Conservation (phyloP, 164 flowering plant species). For the Dillenia turbinata region DNA sequence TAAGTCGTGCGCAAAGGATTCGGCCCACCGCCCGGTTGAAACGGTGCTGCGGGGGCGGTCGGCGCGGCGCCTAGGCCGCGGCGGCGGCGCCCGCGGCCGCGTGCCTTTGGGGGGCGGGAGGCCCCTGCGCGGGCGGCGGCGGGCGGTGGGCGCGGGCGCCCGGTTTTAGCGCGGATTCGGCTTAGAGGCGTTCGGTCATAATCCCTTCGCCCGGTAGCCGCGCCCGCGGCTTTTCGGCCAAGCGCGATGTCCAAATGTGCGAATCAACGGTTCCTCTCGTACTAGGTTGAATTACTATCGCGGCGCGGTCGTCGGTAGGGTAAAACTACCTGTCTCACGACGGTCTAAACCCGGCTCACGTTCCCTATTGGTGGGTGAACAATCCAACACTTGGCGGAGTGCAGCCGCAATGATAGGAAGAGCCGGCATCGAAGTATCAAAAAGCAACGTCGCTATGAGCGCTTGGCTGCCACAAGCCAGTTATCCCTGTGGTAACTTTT, state of each 20-base stretch:
- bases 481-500: constrained; percentile 47
- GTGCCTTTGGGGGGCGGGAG: constrained; percentile 11
- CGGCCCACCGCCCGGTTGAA: background rate
- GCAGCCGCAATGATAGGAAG: constrained; percentile 29
- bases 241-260: constrained; percentile 7
- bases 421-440: constrained; percentile 32
- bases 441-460: constrained; percentile 30
- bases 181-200: background rate
- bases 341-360: constrained; percentile 21
- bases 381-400: constrained; percentile 19
- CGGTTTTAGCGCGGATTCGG: constrained; percentile 14
- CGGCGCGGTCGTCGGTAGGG: constrained; percentile 12
- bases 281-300: constrained; percentile 16
- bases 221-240: constrained; percentile 18
- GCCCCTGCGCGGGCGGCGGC: constrained; percentile 10
- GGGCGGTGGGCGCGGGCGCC: constrained; percentile 4
- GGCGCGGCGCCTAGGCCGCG: constrained; percentile 10
- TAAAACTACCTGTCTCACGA: constrained; percentile 17
- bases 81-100: constrained; percentile 6
- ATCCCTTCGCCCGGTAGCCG: background rate
- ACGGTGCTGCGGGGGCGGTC: background rate
- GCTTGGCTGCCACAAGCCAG: constrained; percentile 42
- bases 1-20: background rate
- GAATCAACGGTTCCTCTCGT: constrained; percentile 11
- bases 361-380: constrained; percentile 27